Evolutionary conservation across 306 rosid species (phyloP), one percentile per base, ranked within the genome.

Genomic region (Trifolium pratense): DNA sequence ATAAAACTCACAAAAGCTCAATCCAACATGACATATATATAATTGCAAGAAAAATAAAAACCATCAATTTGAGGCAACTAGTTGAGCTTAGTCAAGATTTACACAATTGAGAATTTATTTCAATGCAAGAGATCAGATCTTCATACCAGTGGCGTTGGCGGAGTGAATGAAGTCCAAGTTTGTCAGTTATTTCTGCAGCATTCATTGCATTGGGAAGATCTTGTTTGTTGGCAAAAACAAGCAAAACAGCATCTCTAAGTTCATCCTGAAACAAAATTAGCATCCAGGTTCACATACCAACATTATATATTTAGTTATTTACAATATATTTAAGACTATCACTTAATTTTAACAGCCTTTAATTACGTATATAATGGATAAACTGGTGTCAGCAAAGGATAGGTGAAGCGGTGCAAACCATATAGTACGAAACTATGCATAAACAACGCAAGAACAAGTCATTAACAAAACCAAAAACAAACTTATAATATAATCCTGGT

Each of bases 161-260:
- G 68, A 93, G 96, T 81, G 98, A 93, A 77, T 91, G 92, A 83
- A 93, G 94, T 73, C 96, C 98, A 70, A 93, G 98, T 87, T 93
- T 91, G 86, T 91, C 97, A 32, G 97, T 91, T 78, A 93, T 93
- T 87, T 93, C 97, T 67, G 97, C 97, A 76, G 98, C 98, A 88
- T 86, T 93, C 98, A 91, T 93, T 66, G 97, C 98, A 88, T 91
- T 91, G 4, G 98, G 98, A 84, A 93, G 94, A 93, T 93, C 98
- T 92, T 92, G 96, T 83, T 92, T 92, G 92, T 92, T 92, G 82
- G 97, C 97, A 84, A 92, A 90, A 72, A 92, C 97, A 68, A 92
- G 97, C 88, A 92, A 80, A 82, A 92, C 97, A 68, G 97, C 97
- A 74, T 92, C 97, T 75, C 97, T 87, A 73, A 92, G 91, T 80